phyloP scores from a whole-genome alignment of 768 basidiomycete species.

The Amanita rubescens region DNA sequence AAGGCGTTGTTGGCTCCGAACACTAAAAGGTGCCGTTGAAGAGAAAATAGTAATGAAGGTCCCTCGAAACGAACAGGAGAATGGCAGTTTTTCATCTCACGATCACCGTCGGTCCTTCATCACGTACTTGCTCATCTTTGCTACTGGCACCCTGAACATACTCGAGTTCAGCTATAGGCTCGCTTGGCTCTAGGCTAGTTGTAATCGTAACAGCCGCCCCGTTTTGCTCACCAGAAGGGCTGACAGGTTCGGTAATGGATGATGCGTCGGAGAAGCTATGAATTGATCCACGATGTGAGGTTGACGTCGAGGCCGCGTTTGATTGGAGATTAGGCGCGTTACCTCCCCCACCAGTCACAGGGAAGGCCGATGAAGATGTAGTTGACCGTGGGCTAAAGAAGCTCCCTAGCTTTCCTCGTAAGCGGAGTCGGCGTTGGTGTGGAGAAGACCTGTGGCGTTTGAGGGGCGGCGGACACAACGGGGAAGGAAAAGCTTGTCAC shows the following conservation, averaged over 20 bases:
- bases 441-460: constrained; percentile 19
- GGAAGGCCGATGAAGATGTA: constrained; percentile 34
- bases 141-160: not conserved
- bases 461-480: constrained; percentile 17
- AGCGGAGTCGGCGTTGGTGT: constrained; percentile 35
- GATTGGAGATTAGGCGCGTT: constrained; percentile 25
- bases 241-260: constrained; percentile 50
- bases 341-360: constrained; percentile 11
- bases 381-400: constrained; percentile 59
- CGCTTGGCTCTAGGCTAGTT: not conserved
- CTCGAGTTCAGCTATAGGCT: not conserved
- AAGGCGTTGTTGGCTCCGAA: not conserved
- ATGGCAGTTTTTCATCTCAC: not conserved
- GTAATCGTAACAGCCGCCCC: constrained; percentile 5
- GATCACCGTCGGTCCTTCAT: not conserved
- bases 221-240: constrained; percentile 35
- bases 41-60: not conserved
- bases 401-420: constrained; percentile 61
- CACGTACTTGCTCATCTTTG: not conserved
- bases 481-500: constrained; percentile 19
- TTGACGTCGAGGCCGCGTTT: constrained; percentile 19
- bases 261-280: constrained; percentile 53
- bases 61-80: not conserved
- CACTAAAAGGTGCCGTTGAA: not conserved
- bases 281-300: constrained; percentile 30